These are phyloP conservation scores for Leccinum griseonigrum DNA, from an alignment of 1,284 basidiomycete genomes.

Conservation along the genomic window DNA sequence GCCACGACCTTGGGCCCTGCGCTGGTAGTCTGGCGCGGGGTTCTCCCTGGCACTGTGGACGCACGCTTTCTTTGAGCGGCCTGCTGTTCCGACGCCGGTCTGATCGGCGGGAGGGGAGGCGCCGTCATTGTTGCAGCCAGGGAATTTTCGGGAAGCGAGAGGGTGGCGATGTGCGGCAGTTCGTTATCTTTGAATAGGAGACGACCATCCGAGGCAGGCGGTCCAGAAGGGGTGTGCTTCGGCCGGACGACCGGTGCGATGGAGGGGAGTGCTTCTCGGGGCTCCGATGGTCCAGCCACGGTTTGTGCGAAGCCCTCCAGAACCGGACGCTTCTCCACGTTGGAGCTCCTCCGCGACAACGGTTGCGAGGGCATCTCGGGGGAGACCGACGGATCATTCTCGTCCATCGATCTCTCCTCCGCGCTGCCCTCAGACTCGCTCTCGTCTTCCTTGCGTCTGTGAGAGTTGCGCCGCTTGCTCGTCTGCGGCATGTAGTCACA, in stretches of 20 bases:
- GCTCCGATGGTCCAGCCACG: slow-evolving; percentile 35
- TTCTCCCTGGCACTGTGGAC: slow-evolving; percentile 65
- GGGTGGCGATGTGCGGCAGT: slow-evolving; percentile 67
- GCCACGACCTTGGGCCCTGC: slow-evolving; percentile 81
- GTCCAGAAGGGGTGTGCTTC: slow-evolving; percentile 28
- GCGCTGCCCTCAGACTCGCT: slow-evolving; percentile 64
- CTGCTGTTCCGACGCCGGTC: slow-evolving; percentile 60
- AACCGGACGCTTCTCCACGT: slow-evolving; percentile 48
- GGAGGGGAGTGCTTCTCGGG: slow-evolving; percentile 29
- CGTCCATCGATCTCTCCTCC: slow-evolving; percentile 55
- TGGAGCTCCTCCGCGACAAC: slow-evolving; percentile 58
- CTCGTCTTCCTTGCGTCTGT: slow-evolving; percentile 56
- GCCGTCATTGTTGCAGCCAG: slow-evolving; percentile 58
- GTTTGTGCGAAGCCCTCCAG: slow-evolving; percentile 32
- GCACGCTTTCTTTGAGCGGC: slow-evolving; percentile 62
- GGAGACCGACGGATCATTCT: slow-evolving; percentile 62
- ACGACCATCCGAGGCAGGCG: slow-evolving; percentile 33
- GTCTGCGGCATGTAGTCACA: slow-evolving; percentile 79
- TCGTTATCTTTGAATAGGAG: slow-evolving; percentile 57
- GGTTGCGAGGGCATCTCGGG: slow-evolving; percentile 59
- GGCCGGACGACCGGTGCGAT: slow-evolving; percentile 29
- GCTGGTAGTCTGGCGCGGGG: slow-evolving; percentile 52
- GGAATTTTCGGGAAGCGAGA: slow-evolving; percentile 53
- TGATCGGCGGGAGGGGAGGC: slow-evolving; percentile 56
- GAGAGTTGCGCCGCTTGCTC: slow-evolving; percentile 61